Percentiles rank a stretch among this genome's conserved stretches.
phyloP scores from a whole-genome alignment of 2,329 filamentous ascomycete genomes.

The Monosporascus sp. region DNA sequence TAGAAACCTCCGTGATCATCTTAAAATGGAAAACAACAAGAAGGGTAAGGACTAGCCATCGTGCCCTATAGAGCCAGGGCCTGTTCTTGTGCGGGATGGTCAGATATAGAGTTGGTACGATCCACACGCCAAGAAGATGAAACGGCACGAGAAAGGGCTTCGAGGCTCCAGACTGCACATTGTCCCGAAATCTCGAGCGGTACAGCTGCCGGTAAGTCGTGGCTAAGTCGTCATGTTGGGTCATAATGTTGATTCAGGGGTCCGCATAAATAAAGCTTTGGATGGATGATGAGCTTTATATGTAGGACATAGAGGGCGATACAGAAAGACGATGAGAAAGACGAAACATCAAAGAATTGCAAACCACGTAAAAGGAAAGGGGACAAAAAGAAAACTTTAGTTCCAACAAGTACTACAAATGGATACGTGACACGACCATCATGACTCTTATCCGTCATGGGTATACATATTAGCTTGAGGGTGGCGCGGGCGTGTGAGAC shows the following conservation, averaged over 20 bases:
- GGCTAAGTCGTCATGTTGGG: slow-evolving; percentile 17
- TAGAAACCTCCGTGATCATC: slow-evolving; percentile 38
- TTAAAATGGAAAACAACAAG: slow-evolving; percentile 39
- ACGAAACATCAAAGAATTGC: too few relatives aligned
- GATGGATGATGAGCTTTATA: not conserved
- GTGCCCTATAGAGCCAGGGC: slow-evolving; percentile 44
- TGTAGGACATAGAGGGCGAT: too few relatives aligned
- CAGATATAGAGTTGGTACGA: slow-evolving; percentile 51
- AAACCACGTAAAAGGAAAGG: too few relatives aligned
- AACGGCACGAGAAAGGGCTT: slow-evolving; percentile 50
- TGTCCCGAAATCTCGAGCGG: slow-evolving; percentile 18
- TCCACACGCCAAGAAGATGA: slow-evolving; percentile 39
- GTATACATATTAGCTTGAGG: too few relatives aligned
- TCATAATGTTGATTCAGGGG: slow-evolving; percentile 6
- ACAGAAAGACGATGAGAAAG: not conserved
- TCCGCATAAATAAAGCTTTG: slow-evolving; percentile 3
- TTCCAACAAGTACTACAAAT: too few relatives aligned
- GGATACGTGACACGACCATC: too few relatives aligned
- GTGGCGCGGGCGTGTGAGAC: too few relatives aligned
- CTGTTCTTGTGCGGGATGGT: slow-evolving; percentile 47
- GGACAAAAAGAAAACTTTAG: too few relatives aligned
- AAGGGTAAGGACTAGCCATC: slow-evolving; percentile 44
- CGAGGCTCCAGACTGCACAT: slow-evolving; percentile 32
- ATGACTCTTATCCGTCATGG: too few relatives aligned
- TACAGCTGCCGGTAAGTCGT: slow-evolving; percentile 22